Percentiles rank a stretch among this genome's conserved stretches.
Evolutionary conservation across 345 rosid species (phyloP).

Genomic region (Populus tremula): DNA sequence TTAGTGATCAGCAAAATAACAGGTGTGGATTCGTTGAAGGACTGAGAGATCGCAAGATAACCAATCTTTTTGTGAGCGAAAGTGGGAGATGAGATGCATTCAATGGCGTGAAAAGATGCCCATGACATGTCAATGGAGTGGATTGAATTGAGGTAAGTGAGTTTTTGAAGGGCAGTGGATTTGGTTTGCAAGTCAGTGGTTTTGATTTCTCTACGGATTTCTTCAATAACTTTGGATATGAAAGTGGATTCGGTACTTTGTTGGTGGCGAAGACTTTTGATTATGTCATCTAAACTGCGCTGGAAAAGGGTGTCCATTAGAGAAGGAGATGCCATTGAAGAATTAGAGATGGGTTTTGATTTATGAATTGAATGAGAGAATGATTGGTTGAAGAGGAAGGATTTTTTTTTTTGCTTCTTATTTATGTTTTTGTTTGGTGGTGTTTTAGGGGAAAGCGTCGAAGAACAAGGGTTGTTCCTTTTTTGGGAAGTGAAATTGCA

Average conservation of each 20-base stretch:
- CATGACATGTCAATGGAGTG: conserved; percentile 78
- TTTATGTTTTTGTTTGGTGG: background rate
- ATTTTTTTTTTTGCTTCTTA: background rate
- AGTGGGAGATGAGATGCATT: conserved; percentile 71
- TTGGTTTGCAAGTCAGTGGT: conserved; percentile 77
- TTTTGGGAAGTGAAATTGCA: background rate
- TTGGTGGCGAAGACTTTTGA: conserved; percentile 74
- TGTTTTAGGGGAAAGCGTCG: background rate
- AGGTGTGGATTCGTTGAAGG: conserved; percentile 77
- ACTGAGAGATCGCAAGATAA: conserved; percentile 74
- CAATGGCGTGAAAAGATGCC: conserved; percentile 85
- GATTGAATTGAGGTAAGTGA: conserved; percentile 72
- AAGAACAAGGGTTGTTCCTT: background rate
- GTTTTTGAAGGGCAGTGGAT: conserved; percentile 83
- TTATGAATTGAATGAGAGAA: background rate
- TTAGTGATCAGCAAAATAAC: conserved; percentile 77
- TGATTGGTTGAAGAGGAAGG: background rate
- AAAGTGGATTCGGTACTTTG: conserved; percentile 47
- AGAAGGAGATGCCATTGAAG: conserved; percentile 61
- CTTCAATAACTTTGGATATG: conserved; percentile 70
- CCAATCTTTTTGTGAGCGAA: conserved; percentile 74
- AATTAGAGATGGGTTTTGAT: background rate
- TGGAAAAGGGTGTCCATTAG: conserved; percentile 86
- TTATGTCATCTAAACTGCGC: conserved; percentile 79
- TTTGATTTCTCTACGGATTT: conserved; percentile 86